Percentiles rank a stretch among this genome's conserved stretches.
phyloP scores from a whole-genome alignment of 179 eudicot species.

The Heliamphora ciliata region DNA sequence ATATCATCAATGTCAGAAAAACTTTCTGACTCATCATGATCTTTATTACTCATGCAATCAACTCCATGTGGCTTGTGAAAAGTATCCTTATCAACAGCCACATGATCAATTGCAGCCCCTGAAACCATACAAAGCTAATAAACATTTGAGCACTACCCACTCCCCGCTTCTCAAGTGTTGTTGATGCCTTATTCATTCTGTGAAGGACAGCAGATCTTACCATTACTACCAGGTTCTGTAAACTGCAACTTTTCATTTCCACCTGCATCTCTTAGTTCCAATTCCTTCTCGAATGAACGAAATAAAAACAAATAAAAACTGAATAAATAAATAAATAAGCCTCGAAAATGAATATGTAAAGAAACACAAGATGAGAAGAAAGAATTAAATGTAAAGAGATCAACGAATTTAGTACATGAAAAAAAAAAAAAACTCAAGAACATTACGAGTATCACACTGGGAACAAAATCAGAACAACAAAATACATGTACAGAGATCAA shows the following conservation, averaged over 20 bases:
- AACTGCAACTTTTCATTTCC: slow-evolving; percentile 21
- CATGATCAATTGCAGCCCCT: slow-evolving; percentile 15
- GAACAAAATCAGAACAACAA: background rate
- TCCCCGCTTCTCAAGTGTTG: too few relatives aligned
- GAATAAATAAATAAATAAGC: background rate
- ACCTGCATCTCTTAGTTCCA: slow-evolving; percentile 14
- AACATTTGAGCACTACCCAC: too few relatives aligned
- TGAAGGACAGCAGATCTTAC: too few relatives aligned
- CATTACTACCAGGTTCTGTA: slow-evolving; percentile 15
- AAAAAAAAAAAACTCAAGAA: too few relatives aligned
- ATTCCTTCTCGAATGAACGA: slow-evolving; percentile 28
- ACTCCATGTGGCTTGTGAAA: slow-evolving; percentile 2
- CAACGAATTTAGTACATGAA: too few relatives aligned
- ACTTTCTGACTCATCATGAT: slow-evolving; percentile 18
- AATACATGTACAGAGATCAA: background rate
- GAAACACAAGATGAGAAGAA: background rate
- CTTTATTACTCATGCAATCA: slow-evolving; percentile 9
- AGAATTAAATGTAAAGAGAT: too few relatives aligned
- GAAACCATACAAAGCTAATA: background rate
- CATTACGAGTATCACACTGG: too few relatives aligned
- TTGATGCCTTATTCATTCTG: too few relatives aligned
- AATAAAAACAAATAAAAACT: background rate
- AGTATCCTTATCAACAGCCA: slow-evolving; percentile 13
- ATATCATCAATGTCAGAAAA: slow-evolving; percentile 26
- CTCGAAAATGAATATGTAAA: background rate